A percentile compares a stretch with the other conserved stretches of the same genome.
Conservation (phyloP, 2,329 filamentous ascomycete genomes). For the Fusarium liriodendri region DNA sequence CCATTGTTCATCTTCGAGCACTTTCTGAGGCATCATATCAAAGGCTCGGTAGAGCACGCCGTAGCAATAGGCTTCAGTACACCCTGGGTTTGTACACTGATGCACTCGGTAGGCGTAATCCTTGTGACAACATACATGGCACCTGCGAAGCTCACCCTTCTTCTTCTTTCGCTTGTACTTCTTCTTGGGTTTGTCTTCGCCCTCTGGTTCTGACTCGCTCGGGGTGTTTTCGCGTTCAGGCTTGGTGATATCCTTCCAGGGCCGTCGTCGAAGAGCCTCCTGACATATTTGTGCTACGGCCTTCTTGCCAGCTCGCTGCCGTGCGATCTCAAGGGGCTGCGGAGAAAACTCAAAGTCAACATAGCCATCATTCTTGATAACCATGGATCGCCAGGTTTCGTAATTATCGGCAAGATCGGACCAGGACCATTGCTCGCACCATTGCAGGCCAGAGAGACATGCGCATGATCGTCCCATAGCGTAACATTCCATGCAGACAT, state of each 20-base stretch:
- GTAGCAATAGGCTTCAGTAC: slow-evolving; percentile 86
- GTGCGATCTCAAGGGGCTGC: slow-evolving; percentile 76
- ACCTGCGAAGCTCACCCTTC: slow-evolving; percentile 67
- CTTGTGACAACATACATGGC: slow-evolving; percentile 85
- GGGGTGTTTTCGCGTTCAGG: slow-evolving; percentile 61
- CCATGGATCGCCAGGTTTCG: slow-evolving; percentile 83
- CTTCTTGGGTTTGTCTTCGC: slow-evolving; percentile 70
- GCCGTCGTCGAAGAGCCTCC: slow-evolving; percentile 81
- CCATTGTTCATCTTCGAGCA: slow-evolving; percentile 87
- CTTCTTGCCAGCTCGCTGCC: slow-evolving; percentile 76
- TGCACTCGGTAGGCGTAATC: slow-evolving; percentile 89
- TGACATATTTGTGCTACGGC: slow-evolving; percentile 94
- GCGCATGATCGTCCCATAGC: slow-evolving; percentile 95
- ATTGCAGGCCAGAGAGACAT: slow-evolving; percentile 86
- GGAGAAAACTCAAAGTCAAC: slow-evolving; percentile 75
- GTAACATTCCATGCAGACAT: slow-evolving; percentile 98
- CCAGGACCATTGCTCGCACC: slow-evolving; percentile 96
- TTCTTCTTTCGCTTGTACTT: slow-evolving; percentile 68
- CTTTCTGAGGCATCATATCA: slow-evolving; percentile 85
- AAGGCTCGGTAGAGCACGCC: slow-evolving; percentile 93
- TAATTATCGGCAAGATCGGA: slow-evolving; percentile 80
- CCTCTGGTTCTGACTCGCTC: slow-evolving; percentile 66
- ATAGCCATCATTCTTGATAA: slow-evolving; percentile 78
- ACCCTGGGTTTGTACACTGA: slow-evolving; percentile 76
- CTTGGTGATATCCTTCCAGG: slow-evolving; percentile 85